These are phyloP conservation scores for Bryum argenteum DNA, from an alignment of 225 moss, liverwort and hornwort species.

Conservation along the genomic window DNA sequence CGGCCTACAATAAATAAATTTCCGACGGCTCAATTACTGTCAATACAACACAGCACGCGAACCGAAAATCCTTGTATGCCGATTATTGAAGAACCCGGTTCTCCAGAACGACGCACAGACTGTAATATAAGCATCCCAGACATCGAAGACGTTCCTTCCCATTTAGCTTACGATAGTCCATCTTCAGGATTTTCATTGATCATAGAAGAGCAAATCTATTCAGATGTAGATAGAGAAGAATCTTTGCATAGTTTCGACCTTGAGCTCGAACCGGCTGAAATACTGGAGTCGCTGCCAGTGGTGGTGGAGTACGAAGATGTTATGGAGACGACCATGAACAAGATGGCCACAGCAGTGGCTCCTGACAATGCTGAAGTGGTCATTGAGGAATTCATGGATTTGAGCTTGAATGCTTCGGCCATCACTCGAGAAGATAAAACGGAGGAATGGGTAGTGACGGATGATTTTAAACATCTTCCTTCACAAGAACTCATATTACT, in stretches of 20 bases:
- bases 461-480: conserved; percentile 39
- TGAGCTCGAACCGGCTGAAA: conserved; percentile 11
- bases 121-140: conserved; percentile 35
- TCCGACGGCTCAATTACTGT: conserved; percentile 27
- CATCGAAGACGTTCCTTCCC: conserved; percentile 54
- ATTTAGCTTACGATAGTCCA: conserved; percentile 1
- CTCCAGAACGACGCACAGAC: conserved; percentile 36
- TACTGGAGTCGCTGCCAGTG: conserved; percentile 10
- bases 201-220: conserved; percentile 27
- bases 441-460: conserved; percentile 2
- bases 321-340: conserved; percentile 18
- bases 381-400: conserved; percentile 23
- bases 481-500: conserved; percentile 62
- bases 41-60: conserved; percentile 7
- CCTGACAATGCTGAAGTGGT: conserved; percentile 7
- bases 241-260: conserved; percentile 5
- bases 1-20: conserved; percentile 34
- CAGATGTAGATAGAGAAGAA: conserved; percentile 10
- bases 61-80: conserved; percentile 51
- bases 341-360: conserved; percentile 8
- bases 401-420: background rate
- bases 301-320: conserved; percentile 28
- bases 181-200: conserved; percentile 14
- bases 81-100: conserved; percentile 66
- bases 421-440: conserved; percentile 1